Evolutionary conservation across 2,329 filamentous ascomycete species (phyloP).

Genomic region (Septoria linicola): DNA sequence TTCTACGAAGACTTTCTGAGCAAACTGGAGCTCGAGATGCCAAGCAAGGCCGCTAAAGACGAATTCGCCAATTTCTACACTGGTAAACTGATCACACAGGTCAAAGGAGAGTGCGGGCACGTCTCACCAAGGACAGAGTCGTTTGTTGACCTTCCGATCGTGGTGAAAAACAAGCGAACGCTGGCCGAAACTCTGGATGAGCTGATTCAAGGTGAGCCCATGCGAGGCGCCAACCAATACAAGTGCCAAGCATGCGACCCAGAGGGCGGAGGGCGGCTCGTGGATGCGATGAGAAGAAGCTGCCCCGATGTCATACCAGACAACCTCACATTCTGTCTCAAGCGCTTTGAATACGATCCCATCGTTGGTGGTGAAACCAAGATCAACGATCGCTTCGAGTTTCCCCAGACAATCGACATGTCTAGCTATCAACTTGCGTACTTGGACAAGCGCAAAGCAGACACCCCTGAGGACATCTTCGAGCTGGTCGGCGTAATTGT

Average conservation of each 20-base stretch:
- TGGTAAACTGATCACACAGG: constrained; percentile 87
- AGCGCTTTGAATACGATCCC: constrained; percentile 76
- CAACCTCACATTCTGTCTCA: constrained; percentile 92
- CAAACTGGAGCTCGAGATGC: constrained; percentile 80
- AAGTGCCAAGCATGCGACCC: constrained; percentile 87
- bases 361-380: constrained; percentile 75
- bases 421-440: constrained; percentile 85
- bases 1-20: constrained; percentile 95
- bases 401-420: constrained; percentile 82
- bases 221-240: constrained; percentile 98
- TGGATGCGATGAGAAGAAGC: constrained; percentile 83
- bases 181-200: constrained; percentile 85
- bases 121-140: constrained; percentile 87
- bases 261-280: constrained; percentile 54
- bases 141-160: constrained; percentile 92
- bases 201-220: constrained; percentile 94
- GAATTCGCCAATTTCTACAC: constrained; percentile 81
- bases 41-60: constrained; percentile 65
- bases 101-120: constrained; percentile 90
- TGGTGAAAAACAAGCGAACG: constrained; percentile 86
- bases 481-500: constrained; percentile 94
- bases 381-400: constrained; percentile 92
- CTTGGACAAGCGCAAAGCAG: constrained; percentile 62
- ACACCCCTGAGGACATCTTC: constrained; percentile 70
- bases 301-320: constrained; percentile 91